These are phyloP conservation scores for Musa beccarii DNA, from an alignment of 176 grass and related monocot genomes.

Conservation along the genomic window DNA sequence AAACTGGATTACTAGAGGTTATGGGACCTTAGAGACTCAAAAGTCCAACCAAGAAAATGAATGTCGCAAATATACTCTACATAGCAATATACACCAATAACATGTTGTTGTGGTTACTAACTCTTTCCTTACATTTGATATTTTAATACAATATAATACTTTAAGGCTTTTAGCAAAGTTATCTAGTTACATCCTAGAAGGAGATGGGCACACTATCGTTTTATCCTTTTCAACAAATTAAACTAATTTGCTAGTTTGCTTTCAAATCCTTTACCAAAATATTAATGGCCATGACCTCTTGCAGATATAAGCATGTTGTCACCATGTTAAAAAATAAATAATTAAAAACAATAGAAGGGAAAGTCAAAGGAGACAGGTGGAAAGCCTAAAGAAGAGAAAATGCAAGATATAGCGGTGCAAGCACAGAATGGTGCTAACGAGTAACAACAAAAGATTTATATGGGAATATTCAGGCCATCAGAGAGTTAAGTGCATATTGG, in stretches of 20 bases:
- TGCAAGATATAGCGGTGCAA: no score
- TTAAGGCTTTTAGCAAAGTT: no score
- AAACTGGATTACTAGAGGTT: background rate
- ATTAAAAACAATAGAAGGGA: background rate
- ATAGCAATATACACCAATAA: background rate
- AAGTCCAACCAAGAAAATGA: background rate
- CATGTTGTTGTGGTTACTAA: no score
- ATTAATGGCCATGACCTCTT: background rate
- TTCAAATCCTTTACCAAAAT: background rate
- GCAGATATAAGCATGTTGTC: background rate
- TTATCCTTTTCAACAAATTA: background rate
- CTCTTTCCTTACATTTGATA: no score
- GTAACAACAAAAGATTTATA: no score
- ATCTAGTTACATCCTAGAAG: no score
- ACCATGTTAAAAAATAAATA: background rate
- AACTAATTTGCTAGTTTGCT: background rate
- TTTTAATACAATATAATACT: no score
- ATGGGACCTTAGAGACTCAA: background rate
- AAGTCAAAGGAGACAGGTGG: background rate
- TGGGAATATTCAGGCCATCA: no score
- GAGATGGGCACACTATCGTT: background rate
- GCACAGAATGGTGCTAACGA: no score
- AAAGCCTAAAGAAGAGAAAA: background rate
- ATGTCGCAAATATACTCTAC: background rate
- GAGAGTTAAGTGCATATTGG: no score